Percentiles rank a stretch among this genome's conserved stretches.
Conservation (phyloP, 805 yeast genomes). For the Metschnikowia borealis region DNA sequence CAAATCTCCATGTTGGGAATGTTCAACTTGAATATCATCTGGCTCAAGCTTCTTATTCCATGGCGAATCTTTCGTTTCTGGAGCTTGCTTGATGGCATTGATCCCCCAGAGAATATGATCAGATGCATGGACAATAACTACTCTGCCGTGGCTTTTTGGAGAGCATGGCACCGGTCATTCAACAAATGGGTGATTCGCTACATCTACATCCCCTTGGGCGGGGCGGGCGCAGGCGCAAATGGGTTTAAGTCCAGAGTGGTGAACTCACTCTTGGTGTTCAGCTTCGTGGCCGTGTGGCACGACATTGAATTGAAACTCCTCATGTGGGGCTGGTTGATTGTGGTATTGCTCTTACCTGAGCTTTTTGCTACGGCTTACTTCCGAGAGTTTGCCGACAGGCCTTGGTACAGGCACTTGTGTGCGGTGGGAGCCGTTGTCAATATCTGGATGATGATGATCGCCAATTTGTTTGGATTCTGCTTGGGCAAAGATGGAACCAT, state of each 20-base stretch:
- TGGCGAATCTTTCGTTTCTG: constrained; percentile 95
- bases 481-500: constrained; percentile 83
- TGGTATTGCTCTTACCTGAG: constrained; percentile 84
- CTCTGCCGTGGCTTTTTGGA: constrained; percentile 93
- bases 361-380: constrained; percentile 52
- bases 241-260: constrained; percentile 51
- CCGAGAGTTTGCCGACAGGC: constrained; percentile 37
- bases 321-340: constrained; percentile 96
- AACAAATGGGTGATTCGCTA: constrained; percentile 88
- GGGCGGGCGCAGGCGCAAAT: constrained; percentile 57
- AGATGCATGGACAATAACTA: constrained; percentile 93
- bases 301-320: constrained; percentile 84
- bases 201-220: constrained; percentile 85
- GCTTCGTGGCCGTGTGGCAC: constrained; percentile 98
- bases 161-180: constrained; percentile 97
- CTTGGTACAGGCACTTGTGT: constrained; percentile 80
- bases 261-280: constrained; percentile 80
- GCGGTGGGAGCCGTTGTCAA: constrained; percentile 85
- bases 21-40: constrained; percentile 83
- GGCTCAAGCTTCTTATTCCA: constrained; percentile 90
- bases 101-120: constrained; percentile 97
- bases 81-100: constrained; percentile 88
- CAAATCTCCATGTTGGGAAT: constrained; percentile 93
- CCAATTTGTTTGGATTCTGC: constrained; percentile 92
- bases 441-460: constrained; percentile 98